phyloP scores from a whole-genome alignment of 2,329 filamentous ascomycete genomes.

The Niveomyces coronatus region DNA sequence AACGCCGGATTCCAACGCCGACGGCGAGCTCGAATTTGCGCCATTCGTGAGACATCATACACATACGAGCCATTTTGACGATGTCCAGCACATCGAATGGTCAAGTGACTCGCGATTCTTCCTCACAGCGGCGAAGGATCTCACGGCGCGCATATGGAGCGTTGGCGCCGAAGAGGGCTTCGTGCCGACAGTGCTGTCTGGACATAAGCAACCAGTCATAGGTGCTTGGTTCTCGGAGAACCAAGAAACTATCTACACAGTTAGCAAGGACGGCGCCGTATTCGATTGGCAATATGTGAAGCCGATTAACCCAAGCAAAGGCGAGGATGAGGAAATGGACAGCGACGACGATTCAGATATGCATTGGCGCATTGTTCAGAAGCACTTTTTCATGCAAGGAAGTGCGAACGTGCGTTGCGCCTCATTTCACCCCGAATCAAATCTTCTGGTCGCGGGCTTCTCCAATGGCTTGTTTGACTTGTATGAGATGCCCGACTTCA shows the following conservation, averaged over 20 bases:
- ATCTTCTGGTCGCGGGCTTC: conserved; percentile 92
- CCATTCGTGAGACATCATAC: conserved; percentile 85
- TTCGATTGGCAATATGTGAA: conserved; percentile 84
- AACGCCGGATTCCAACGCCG: conserved; percentile 67
- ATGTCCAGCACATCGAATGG: conserved; percentile 81
- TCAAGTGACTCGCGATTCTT: conserved; percentile 95
- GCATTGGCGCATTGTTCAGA: conserved; percentile 84
- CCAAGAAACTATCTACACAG: conserved; percentile 91
- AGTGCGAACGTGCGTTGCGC: conserved; percentile 80
- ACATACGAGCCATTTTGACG: conserved; percentile 82
- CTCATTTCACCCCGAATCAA: conserved; percentile 76
- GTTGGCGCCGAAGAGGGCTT: conserved; percentile 79
- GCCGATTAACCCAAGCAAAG: conserved; percentile 42
- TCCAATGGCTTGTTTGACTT: conserved; percentile 89
- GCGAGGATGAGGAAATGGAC: conserved; percentile 49
- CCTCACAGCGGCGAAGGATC: conserved; percentile 79
- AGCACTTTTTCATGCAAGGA: conserved; percentile 90
- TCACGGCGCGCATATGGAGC: conserved; percentile 94
- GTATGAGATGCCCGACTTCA: conserved; percentile 94
- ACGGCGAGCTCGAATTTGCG: conserved; percentile 85
- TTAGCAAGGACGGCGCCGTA: conserved; percentile 93
- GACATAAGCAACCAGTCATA: conserved; percentile 81
- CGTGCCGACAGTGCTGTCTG: conserved; percentile 77
- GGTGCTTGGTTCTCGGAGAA: conserved; percentile 96
- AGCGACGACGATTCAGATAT: conserved; percentile 54